Base-by-base conservation (phyloP, 495 filamentous ascomycete species). In the Xylaria telfairii region DNA sequence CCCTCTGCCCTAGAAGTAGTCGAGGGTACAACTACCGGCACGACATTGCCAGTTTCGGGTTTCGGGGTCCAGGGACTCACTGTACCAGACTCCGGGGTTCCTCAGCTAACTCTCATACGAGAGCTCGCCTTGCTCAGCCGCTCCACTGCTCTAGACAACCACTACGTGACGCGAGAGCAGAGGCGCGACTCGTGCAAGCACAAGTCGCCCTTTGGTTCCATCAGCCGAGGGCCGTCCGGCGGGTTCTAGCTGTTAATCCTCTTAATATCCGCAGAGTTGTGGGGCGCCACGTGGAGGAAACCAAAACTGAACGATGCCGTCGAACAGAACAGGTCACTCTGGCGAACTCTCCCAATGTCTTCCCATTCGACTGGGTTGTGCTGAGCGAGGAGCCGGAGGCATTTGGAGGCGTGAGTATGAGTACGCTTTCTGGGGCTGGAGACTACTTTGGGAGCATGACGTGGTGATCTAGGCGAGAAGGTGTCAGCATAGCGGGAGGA, bases 61-160 rank as follows among this genome's bases (percentile, higher is more conserved):
- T 19, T 34, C 30, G 30, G 54, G 54, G 54, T 59, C 54, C 54
- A 59, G 54, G 54, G 54, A 59, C 54, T 59, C 54, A 37, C 54
- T 59, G 30, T 59, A n/a, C n/a, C n/a, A n/a, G n/a, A n/a, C n/a
- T n/a, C n/a, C n/a, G n/a, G n/a, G n/a, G n/a, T n/a, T n/a, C n/a
- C n/a, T n/a, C n/a, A n/a, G n/a, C n/a, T n/a, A n/a, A n/a, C n/a
- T n/a, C n/a, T n/a, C n/a, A n/a, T n/a, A n/a, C n/a, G n/a, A n/a
- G n/a, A n/a, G n/a, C n/a, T n/a, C n/a, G n/a, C n/a, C n/a, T n/a
- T n/a, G n/a, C n/a, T n/a, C n/a, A n/a, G n/a, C n/a, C n/a, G n/a
- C n/a, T n/a, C n/a, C n/a, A n/a, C n/a, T n/a, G n/a, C n/a, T n/a
- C n/a, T n/a, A n/a, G n/a, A n/a, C n/a, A n/a, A n/a, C n/a, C n/a